Base-by-base conservation (phyloP, 148 eudicot genomes). In the Dianthus caryophyllus region DNA sequence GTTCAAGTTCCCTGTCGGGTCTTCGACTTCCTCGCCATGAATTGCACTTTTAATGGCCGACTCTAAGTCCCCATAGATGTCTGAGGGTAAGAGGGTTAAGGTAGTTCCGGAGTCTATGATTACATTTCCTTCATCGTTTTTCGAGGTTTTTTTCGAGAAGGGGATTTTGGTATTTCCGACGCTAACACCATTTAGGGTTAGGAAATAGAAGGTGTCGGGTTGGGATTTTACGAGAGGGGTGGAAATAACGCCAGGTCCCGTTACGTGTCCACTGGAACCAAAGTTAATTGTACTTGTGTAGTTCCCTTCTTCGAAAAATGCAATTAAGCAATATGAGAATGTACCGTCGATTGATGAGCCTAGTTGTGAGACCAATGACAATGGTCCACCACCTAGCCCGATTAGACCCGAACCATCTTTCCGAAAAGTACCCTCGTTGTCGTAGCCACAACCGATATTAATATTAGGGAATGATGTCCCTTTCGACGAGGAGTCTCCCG, bases 61-160 rank as follows among this genome's bases (percentile, higher is more conserved):
- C 9, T 26, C 64, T 12, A 88, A 38, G 0, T 58, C 49, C 0
- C 18, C 1, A 65, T 30, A 79, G 0, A 79, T 25, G 0, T 66
- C 75, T 1, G 14, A 0, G 0, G 96, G 91, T 5, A 88, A 21
- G 6, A 73, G 29, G 0, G 96, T 88, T 17, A 91, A 48, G 0
- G 96, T 87, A 0, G 97, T 88, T 3, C 97, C 97, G 0, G 96
- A 91, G 53, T 91, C 92, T 10, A 91, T 85, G 38, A 91, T 80
- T 39, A 88, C 86, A 65, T 88, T 88, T 4, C 92, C 92, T 12
- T 76, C 60, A 22, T 33, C 61, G 2, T 1, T 17, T 5, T 20
- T 46, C 4, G 20, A 39, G 6, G 8, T 1, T 3, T 48, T 8
- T 48, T 11, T 59, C 9, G 48, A 39, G 36, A 53, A 71, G 0